Conservation (phyloP, 805 yeast species). For the Candida boidinii region DNA sequence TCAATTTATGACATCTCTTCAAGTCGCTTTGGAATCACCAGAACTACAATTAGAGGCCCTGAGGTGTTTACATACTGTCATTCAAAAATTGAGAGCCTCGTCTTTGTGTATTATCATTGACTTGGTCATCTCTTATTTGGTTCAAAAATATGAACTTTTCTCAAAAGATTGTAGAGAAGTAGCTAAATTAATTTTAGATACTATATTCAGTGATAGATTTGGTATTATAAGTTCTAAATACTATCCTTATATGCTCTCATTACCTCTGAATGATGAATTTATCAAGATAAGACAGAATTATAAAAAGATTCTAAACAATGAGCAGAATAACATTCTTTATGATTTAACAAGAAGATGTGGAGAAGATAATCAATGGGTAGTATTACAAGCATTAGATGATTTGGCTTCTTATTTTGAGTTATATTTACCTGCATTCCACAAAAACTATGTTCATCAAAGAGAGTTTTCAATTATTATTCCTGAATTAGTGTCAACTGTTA, state of each 20-base stretch:
- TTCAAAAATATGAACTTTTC: constrained; percentile 57
- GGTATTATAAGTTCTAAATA: constrained; percentile 28
- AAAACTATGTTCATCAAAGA: constrained; percentile 29
- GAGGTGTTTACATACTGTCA: constrained; percentile 58
- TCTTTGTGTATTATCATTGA: constrained; percentile 64
- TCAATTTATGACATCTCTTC: constrained; percentile 80
- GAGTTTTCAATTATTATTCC: constrained; percentile 28
- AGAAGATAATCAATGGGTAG: constrained; percentile 62
- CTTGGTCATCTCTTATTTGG: constrained; percentile 60
- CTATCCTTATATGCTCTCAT: constrained; percentile 44
- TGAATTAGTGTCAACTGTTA: constrained; percentile 39
- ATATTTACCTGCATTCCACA: constrained; percentile 42
- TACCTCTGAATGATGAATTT: constrained; percentile 36
- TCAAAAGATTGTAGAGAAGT: constrained; percentile 36
- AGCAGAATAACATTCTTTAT: constrained; percentile 26
- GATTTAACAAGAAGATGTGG: constrained; percentile 49
- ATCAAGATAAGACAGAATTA: constrained; percentile 12
- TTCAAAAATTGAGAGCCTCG: constrained; percentile 44
- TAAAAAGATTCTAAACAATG: constrained; percentile 5
- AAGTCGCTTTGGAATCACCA: constrained; percentile 60
- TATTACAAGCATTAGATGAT: constrained; percentile 63
- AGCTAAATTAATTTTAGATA: constrained; percentile 43
- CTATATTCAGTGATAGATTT: constrained; percentile 24
- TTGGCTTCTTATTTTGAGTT: constrained; percentile 42
- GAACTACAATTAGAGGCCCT: constrained; percentile 56